Conservation (phyloP, 2,329 filamentous ascomycete species). For the Aspergillus spinulosporus region DNA sequence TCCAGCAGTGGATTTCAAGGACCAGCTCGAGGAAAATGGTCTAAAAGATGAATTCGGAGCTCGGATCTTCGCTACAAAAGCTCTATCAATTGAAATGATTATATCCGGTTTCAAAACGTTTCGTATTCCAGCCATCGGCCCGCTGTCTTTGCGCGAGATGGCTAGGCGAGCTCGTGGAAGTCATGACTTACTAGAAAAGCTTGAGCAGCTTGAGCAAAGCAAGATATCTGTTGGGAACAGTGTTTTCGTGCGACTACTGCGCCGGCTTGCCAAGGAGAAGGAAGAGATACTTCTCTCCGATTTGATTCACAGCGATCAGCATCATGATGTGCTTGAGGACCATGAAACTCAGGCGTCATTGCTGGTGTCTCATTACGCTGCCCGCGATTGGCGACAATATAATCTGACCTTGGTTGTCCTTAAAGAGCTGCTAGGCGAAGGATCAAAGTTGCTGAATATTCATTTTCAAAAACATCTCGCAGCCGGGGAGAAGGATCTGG, state of each 20-base stretch:
- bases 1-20: conserved; percentile 2
- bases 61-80: conserved; percentile 76
- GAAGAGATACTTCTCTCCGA: conserved; percentile 55
- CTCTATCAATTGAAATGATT: conserved; percentile 70
- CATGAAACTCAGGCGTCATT: conserved; percentile 54
- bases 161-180: conserved; percentile 63
- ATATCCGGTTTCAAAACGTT: conserved; percentile 70
- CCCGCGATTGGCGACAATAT: conserved; percentile 53
- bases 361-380: conserved; percentile 53
- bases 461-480: conserved; percentile 43
- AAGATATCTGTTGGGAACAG: conserved; percentile 64
- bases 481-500: conserved; percentile 32
- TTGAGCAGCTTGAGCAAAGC: conserved; percentile 61
- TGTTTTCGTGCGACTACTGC: conserved; percentile 65
- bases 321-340: conserved; percentile 65
- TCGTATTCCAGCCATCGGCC: conserved; percentile 70
- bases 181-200: conserved; percentile 57
- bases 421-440: conserved; percentile 38
- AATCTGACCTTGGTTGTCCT: conserved; percentile 59
- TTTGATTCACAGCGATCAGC: conserved; percentile 61
- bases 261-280: conserved; percentile 61
- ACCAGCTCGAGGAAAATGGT: conserved; percentile 40
- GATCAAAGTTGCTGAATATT: conserved; percentile 36
- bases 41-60: conserved; percentile 72
- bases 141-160: conserved; percentile 74